Evolutionary conservation across 179 eudicot species (phyloP).

Genomic region (Spergularia azorica): DNA sequence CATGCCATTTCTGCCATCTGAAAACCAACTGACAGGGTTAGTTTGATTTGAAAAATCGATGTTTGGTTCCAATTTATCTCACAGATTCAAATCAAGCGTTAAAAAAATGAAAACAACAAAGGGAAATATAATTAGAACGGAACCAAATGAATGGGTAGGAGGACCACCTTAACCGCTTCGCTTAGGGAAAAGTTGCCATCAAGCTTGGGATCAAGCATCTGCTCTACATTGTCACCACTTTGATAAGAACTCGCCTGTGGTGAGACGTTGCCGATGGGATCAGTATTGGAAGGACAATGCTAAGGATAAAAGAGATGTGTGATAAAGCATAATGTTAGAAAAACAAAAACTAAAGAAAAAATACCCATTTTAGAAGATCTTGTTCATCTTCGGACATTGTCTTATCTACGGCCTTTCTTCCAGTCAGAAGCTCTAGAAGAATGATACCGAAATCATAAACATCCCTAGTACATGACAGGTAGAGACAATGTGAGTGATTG

Average conservation of each 20-base stretch:
- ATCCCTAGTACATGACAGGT: slow-evolving; percentile 38
- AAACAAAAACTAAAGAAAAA: background rate
- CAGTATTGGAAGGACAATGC: background rate
- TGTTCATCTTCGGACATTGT: slow-evolving; percentile 90
- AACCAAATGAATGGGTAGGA: background rate
- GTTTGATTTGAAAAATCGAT: too few relatives aligned
- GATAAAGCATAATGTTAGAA: background rate
- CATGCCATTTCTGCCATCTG: slow-evolving; percentile 98
- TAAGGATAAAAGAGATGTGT: background rate
- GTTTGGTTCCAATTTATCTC: too few relatives aligned
- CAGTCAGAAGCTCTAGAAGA: slow-evolving; percentile 76
- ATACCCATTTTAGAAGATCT: slow-evolving; percentile 79
- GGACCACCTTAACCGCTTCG: slow-evolving; percentile 63
- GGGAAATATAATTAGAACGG: too few relatives aligned
- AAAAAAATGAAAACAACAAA: too few relatives aligned
- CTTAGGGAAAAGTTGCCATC: slow-evolving; percentile 59
- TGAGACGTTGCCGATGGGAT: background rate
- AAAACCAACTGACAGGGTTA: background rate
- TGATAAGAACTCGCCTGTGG: slow-evolving; percentile 68
- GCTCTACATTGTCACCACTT: slow-evolving; percentile 76
- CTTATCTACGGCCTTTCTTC: slow-evolving; percentile 83
- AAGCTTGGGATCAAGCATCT: slow-evolving; percentile 69
- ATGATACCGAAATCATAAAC: slow-evolving; percentile 84
- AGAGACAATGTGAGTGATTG: too few relatives aligned
- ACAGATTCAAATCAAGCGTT: too few relatives aligned